Evolutionary conservation across 1,139 yeast species (phyloP), one percentile per base, ranked within the genome.

Genomic region (Hyphopichia burtonii): DNA sequence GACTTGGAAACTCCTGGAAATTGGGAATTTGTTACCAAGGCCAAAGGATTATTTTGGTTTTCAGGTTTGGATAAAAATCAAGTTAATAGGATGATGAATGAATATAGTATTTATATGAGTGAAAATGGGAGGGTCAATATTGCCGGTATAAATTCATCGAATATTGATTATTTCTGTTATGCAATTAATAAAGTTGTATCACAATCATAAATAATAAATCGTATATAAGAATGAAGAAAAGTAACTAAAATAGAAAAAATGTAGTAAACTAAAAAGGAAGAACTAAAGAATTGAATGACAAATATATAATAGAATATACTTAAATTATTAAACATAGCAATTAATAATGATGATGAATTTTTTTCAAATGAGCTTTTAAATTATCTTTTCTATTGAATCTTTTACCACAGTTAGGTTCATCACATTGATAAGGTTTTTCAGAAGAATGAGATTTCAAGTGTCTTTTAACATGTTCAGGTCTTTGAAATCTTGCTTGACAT

Each of bases 391-490:
- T 47, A 58, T 84, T 84, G 61, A 91, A 94, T 48, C 87, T 68
- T 61, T 89, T 87, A 20, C 82, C 82, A 64, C 98, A 89, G 62
- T 80, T 78, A 37, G 78, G 76, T 58, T 80, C 72, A 42, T 82
- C 80, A 64, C 98, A 91, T 43, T 73, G 78, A 59, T 77, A 90
- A 4, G 96, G 97, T 58, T 86, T 86, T 52, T 88, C 96, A 27
- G 88, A 81, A 3, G 94, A 83, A 63, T 91, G 98, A 25, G 89
- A 81, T 54, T 94, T 76, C 80, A 86, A 73, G 60, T 91, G 98
- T 56, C 98, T 76, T 59, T 89, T 87, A 42, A 91, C 88, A 68
- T 93, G 96, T 56, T 93, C 96, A 30, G 94, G 91, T 46, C 98
- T 75, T 59, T 88, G 91, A 71, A 91, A 91, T 41, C 80, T 65